Conservation (phyloP, 768 basidiomycete genomes). For the Daedaleopsis sinensis region DNA sequence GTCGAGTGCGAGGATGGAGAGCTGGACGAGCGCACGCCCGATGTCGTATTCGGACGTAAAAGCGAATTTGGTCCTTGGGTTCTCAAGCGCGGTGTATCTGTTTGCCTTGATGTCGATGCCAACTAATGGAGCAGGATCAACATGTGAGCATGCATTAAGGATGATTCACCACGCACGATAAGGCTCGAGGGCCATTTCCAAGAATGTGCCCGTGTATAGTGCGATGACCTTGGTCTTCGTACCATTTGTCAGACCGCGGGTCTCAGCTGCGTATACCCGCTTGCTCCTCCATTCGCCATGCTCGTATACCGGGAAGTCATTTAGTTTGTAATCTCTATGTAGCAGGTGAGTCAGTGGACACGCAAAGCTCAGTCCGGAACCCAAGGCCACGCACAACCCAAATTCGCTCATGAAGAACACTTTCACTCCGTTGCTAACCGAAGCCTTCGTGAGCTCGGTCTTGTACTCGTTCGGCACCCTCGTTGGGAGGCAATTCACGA, state of each 20-base stretch:
- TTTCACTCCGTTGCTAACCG: constrained; percentile 7
- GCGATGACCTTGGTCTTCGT: constrained; percentile 18
- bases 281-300: constrained; percentile 13
- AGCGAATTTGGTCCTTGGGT: constrained; percentile 11
- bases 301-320: too few species aligned
- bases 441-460: constrained; percentile 11
- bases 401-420: constrained; percentile 27
- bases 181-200: constrained; percentile 1
- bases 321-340: too few species aligned
- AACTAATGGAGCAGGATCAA: constrained; percentile 8
- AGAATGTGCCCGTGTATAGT: constrained; percentile 15
- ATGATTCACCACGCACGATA: neutral
- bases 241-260: constrained; percentile 2
- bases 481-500: constrained; percentile 20
- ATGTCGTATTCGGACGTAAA: constrained; percentile 23
- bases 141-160: neutral
- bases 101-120: constrained; percentile 25
- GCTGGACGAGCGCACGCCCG: constrained; percentile 19
- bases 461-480: neutral
- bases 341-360: too few species aligned
- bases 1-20: constrained; percentile 22
- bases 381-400: constrained; percentile 19
- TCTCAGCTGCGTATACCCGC: constrained; percentile 3
- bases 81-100: constrained; percentile 20
- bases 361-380: constrained; percentile 5